A percentile compares a stretch with the other conserved stretches of the same genome.
Evolutionary conservation across 768 basidiomycete species (phyloP).

Genomic region (Hemileccinum impolitum): DNA sequence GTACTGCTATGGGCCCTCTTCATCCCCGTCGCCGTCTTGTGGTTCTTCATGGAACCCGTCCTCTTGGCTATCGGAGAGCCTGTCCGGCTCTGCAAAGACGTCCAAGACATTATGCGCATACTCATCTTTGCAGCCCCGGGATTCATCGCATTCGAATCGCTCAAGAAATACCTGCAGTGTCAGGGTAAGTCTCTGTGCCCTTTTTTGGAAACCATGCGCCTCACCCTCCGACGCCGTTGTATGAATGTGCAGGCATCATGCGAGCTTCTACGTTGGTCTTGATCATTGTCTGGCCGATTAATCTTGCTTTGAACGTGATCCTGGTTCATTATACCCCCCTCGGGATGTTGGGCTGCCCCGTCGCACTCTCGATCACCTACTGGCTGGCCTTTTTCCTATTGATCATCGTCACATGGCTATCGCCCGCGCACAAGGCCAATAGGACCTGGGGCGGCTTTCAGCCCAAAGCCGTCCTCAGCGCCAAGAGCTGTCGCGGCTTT

Average conservation of each 20-base stretch:
- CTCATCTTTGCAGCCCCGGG: conserved; percentile 65
- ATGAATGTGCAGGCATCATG: conserved; percentile 58
- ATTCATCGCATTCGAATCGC: conserved; percentile 70
- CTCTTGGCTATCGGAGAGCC: conserved; percentile 64
- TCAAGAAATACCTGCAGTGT: conserved; percentile 79
- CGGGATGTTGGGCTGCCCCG: conserved; percentile 62
- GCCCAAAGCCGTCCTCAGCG: conserved; percentile 42
- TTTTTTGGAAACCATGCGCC: too few species aligned
- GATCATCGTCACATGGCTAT: conserved; percentile 45
- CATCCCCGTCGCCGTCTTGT: conserved; percentile 58
- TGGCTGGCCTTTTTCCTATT: conserved; percentile 64
- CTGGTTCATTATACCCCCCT: conserved; percentile 65
- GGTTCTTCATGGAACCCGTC: conserved; percentile 63
- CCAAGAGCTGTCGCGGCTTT: conserved; percentile 51
- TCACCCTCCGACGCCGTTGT: neutral
- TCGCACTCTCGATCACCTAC: conserved; percentile 66
- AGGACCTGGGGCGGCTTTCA: conserved; percentile 64
- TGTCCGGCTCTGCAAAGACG: conserved; percentile 50
- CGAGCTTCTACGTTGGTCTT: conserved; percentile 64
- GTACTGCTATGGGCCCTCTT: conserved; percentile 61
- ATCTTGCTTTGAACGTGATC: conserved; percentile 53
- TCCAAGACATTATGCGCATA: conserved; percentile 63
- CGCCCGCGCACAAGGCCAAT: conserved; percentile 51
- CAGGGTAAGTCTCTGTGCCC: conserved; percentile 47
- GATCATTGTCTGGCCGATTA: conserved; percentile 61